A percentile compares a stretch with the other conserved stretches of the same genome.
Evolutionary conservation across 2,329 filamentous ascomycete genomes (phyloP).

Genomic region (Claviceps cyperi): DNA sequence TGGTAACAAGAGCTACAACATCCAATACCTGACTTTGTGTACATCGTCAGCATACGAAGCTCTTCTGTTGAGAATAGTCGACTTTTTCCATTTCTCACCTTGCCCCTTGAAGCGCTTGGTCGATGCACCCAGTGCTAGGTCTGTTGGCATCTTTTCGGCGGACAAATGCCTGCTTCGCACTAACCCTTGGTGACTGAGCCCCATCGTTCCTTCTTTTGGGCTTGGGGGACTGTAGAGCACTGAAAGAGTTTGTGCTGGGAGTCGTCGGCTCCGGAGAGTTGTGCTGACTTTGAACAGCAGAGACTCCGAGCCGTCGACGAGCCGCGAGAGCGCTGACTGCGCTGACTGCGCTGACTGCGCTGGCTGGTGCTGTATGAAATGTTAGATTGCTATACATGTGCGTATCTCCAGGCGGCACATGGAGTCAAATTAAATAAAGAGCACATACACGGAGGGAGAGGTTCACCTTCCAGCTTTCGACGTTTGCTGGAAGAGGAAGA

Average conservation of each 20-base stretch:
- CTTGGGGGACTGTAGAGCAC: constrained; percentile 12
- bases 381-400: not conserved
- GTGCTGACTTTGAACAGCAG: constrained; percentile 4
- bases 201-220: constrained; percentile 4
- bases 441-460: constrained; percentile 17
- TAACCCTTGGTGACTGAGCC: constrained; percentile 10
- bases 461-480: constrained; percentile 19
- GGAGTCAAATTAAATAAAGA: not conserved
- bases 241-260: constrained; percentile 16
- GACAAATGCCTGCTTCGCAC: not conserved
- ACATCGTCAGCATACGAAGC: not conserved
- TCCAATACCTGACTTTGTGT: not conserved
- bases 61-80: not conserved
- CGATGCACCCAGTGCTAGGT: not conserved
- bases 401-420: not conserved
- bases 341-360: constrained; percentile 12
- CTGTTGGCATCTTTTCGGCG: constrained; percentile 2
- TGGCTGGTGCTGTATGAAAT: constrained; percentile 11
- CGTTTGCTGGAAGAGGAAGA: constrained; percentile 20
- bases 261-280: constrained; percentile 9
- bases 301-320: constrained; percentile 15
- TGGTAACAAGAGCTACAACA: not conserved
- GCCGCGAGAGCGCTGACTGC: constrained; percentile 23
- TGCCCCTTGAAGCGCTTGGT: not conserved
- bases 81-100: not conserved